phyloP scores from a whole-genome alignment of 2,329 filamentous ascomycete genomes.

The Botryotinia globosa region DNA sequence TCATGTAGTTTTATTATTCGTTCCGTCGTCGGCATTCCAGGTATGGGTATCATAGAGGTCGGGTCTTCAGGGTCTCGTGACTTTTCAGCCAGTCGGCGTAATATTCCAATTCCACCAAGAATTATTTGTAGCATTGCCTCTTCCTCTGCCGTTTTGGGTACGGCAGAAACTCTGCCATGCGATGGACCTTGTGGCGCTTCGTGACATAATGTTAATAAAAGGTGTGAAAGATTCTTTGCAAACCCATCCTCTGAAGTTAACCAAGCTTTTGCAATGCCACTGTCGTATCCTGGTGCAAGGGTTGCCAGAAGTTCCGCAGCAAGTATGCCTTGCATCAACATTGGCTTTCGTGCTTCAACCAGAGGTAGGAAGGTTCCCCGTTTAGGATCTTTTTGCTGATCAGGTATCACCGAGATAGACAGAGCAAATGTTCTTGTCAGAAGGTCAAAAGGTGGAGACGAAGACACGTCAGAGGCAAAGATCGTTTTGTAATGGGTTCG shows the following conservation, averaged over 20 bases:
- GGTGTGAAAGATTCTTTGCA: conserved; percentile 71
- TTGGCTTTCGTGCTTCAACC: conserved; percentile 80
- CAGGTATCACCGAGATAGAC: conserved; percentile 80
- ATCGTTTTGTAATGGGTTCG: conserved; percentile 78
- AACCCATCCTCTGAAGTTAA: conserved; percentile 81
- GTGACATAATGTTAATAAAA: conserved; percentile 68
- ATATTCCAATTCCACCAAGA: conserved; percentile 62
- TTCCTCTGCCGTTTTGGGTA: conserved; percentile 38
- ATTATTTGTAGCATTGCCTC: conserved; percentile 51
- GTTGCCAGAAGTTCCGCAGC: conserved; percentile 84
- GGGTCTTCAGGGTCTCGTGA: conserved; percentile 55
- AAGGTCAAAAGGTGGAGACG: conserved; percentile 68
- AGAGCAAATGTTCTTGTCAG: conserved; percentile 84
- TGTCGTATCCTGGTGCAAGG: conserved; percentile 69
- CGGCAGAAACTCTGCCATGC: conserved; percentile 36
- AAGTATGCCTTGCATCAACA: conserved; percentile 87
- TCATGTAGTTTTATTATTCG: conserved; percentile 65
- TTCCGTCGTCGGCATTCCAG: conserved; percentile 64
- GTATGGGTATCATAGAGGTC: conserved; percentile 52
- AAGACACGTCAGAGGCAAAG: conserved; percentile 68
- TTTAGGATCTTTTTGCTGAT: conserved; percentile 59
- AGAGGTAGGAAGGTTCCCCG: conserved; percentile 61
- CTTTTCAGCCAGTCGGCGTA: conserved; percentile 69
- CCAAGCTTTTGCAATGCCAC: conserved; percentile 73
- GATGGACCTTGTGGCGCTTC: conserved; percentile 51